A percentile compares a stretch with the other conserved stretches of the same genome.
Conservation (phyloP, 2,329 filamentous ascomycete species). For the Teratosphaeria zuluensis region DNA sequence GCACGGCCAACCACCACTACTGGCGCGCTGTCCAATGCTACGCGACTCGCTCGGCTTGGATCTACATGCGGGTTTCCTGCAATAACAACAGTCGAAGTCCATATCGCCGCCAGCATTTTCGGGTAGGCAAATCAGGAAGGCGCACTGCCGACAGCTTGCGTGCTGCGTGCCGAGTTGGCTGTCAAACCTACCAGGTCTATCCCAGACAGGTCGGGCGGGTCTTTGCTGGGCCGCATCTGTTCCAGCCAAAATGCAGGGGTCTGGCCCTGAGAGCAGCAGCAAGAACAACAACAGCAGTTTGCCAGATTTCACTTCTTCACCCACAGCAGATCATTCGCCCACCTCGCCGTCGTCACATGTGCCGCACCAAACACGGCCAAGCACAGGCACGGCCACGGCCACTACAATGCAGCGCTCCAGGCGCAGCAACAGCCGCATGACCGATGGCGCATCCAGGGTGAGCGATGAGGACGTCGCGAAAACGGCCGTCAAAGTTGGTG, state of each 20-base stretch:
- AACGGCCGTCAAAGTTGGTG: slow-evolving; percentile 94
- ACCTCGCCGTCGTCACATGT: not conserved
- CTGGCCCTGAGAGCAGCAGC: not conserved
- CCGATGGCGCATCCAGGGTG: slow-evolving; percentile 63
- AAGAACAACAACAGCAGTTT: not conserved
- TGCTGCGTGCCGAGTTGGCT: not conserved
- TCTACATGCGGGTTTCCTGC: not conserved
- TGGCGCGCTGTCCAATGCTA: not conserved
- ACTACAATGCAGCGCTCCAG: slow-evolving; percentile 9
- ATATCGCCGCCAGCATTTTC: not conserved
- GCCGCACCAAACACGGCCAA: slow-evolving; percentile 2
- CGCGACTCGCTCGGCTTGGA: not conserved
- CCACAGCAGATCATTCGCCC: not conserved
- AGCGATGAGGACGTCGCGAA: slow-evolving; percentile 83
- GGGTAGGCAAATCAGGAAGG: not conserved
- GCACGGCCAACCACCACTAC: not conserved
- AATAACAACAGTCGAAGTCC: not conserved
- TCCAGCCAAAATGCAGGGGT: slow-evolving; percentile 1
- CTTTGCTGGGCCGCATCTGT: not conserved
- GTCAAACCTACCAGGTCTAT: not conserved
- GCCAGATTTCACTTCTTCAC: not conserved
- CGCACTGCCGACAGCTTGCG: not conserved
- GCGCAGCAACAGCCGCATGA: slow-evolving; percentile 70
- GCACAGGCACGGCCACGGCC: slow-evolving; percentile 1
- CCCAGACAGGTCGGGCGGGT: not conserved